These are phyloP conservation scores for Cantharellus anzutake DNA, from an alignment of 768 basidiomycete genomes.

Conservation along the genomic window DNA sequence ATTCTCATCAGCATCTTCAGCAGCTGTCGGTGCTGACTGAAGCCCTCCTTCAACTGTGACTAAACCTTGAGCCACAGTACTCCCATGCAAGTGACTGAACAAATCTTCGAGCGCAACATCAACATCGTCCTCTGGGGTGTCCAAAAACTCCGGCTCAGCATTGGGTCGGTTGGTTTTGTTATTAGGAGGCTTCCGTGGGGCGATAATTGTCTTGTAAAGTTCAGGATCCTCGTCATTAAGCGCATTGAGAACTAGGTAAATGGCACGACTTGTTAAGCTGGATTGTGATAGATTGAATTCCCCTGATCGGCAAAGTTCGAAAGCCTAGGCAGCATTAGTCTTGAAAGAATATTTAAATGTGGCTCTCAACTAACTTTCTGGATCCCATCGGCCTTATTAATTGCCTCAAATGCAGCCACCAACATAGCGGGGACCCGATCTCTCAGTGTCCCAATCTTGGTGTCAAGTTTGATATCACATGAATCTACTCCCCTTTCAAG, in stretches of 20 bases:
- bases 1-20: no score
- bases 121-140: no score
- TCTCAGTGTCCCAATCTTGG: constrained; percentile 10
- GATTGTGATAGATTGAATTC: constrained; percentile 16
- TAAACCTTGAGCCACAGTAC: no score
- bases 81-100: no score
- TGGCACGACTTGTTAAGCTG: constrained; percentile 7
- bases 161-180: no score
- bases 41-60: no score
- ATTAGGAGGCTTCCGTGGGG: no score
- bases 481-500: constrained; percentile 10
- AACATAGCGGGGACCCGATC: constrained; percentile 17
- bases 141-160: no score
- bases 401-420: constrained; percentile 15
- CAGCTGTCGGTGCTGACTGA: no score
- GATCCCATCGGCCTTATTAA: constrained; percentile 17
- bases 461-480: constrained; percentile 11
- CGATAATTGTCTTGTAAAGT: neutral
- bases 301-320: constrained; percentile 11
- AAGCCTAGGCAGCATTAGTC: constrained; percentile 12
- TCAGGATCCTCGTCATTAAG: neutral
- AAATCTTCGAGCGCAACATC: no score
- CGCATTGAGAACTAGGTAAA: neutral
- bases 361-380: constrained; percentile 15
- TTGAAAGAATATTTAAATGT: neutral